A percentile compares a stretch with the other conserved stretches of the same genome.
These are phyloP conservation scores for Guadua angustifolia DNA, from an alignment of 176 grass and related monocot genomes.

Conservation along the genomic window DNA sequence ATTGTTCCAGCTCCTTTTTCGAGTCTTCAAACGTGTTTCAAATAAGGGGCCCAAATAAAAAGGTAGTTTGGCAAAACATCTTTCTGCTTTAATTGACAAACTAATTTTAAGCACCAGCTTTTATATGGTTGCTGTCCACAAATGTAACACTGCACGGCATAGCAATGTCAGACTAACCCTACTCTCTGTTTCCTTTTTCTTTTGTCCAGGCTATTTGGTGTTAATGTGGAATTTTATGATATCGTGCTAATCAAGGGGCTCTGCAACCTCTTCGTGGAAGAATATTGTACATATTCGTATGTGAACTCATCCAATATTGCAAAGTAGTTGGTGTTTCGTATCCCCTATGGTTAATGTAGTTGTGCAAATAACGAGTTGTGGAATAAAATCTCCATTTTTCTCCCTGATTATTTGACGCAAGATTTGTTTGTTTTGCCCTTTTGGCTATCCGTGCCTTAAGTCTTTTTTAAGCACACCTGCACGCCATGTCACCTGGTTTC, in stretches of 20 bases:
- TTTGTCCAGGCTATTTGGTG: constrained; percentile 34
- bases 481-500: neutral
- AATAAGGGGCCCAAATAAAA: neutral
- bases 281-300: constrained; percentile 61
- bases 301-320: constrained; percentile 40
- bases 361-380: constrained; percentile 62
- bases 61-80: neutral
- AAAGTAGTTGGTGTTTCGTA: constrained; percentile 45
- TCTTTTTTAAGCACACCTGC: constrained; percentile 3
- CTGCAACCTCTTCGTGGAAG: constrained; percentile 8
- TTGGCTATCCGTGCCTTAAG: neutral
- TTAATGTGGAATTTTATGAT: constrained; percentile 23
- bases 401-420: constrained; percentile 10
- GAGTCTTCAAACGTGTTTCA: neutral
- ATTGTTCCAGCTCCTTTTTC: neutral
- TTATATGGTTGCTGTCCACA: neutral
- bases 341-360: constrained; percentile 47
- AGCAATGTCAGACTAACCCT: constrained; percentile 14
- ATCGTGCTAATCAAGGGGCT: constrained; percentile 24
- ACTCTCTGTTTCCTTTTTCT: neutral
- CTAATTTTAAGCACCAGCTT: neutral
- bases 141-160: neutral
- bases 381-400: constrained; percentile 59
- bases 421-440: constrained; percentile 24
- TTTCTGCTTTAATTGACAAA: neutral